These are phyloP conservation scores for Chlamydomonas sphaeroides DNA, from an alignment of 139 green algal species.

Conservation along the genomic window DNA sequence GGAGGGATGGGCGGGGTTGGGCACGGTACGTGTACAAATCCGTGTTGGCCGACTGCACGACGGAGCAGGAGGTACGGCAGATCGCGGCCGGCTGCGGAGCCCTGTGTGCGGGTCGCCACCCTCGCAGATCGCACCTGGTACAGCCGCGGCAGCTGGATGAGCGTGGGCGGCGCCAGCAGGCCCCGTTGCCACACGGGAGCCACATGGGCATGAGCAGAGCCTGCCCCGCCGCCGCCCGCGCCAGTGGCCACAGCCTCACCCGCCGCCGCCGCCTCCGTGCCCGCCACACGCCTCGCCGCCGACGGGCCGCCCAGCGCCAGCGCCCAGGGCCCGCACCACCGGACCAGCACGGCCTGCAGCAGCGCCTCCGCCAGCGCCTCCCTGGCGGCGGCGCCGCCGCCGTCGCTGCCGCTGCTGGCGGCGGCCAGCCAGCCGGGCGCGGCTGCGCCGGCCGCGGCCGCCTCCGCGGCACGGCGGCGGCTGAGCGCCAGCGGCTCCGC, in stretches of 20 bases:
- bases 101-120: too few species aligned
- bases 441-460: background rate
- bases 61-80: too few species aligned
- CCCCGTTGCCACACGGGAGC: background rate
- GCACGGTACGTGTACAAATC: too few species aligned
- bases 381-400: background rate
- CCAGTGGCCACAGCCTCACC: too few species aligned
- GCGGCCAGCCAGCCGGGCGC: background rate
- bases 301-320: background rate
- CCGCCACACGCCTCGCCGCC: background rate
- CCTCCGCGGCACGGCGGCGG: slow-evolving; percentile 9
- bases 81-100: too few species aligned
- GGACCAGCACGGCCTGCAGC: background rate
- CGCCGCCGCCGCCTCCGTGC: too few species aligned
- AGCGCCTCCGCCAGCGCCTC: background rate
- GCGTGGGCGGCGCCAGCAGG: slow-evolving; percentile 17
- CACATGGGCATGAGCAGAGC: too few species aligned
- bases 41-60: too few species aligned
- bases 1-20: background rate
- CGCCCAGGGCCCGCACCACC: slow-evolving; percentile 23
- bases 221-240: too few species aligned
- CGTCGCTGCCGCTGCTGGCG: background rate
- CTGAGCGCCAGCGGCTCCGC: slow-evolving; percentile 2
- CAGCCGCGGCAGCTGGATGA: slow-evolving; percentile 41
- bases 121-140: slow-evolving; percentile 56